These are phyloP conservation scores for Lasiodiplodia sp. DNA, from an alignment of 2,329 filamentous ascomycete species.

Conservation along the genomic window DNA sequence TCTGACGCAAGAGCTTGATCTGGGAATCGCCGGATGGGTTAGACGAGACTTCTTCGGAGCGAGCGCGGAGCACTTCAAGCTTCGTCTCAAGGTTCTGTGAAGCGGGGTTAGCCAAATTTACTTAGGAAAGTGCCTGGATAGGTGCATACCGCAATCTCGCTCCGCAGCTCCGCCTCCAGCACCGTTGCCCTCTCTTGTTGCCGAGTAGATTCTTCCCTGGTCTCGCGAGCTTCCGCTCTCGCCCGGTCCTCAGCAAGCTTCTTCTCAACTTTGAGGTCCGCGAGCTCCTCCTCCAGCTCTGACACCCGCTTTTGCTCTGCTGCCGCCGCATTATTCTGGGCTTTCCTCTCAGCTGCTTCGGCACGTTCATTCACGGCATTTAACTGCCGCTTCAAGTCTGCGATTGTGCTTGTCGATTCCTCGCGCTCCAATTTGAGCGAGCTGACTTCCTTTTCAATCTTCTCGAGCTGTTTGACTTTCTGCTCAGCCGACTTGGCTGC, in stretches of 20 bases:
- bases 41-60: constrained; percentile 88
- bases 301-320: constrained; percentile 65
- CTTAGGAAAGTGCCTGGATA: not conserved
- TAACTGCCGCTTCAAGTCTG: constrained; percentile 73
- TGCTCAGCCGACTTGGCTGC: constrained; percentile 64
- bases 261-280: constrained; percentile 75
- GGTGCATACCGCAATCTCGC: constrained; percentile 67
- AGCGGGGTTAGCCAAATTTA: constrained; percentile 36
- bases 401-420: constrained; percentile 69
- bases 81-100: constrained; percentile 81
- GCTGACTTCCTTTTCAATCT: constrained; percentile 65
- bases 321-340: constrained; percentile 72
- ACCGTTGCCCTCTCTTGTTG: constrained; percentile 74
- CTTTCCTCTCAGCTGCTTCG: constrained; percentile 71
- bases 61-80: constrained; percentile 82
- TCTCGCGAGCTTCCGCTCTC: constrained; percentile 72
- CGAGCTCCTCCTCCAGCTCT: constrained; percentile 70
- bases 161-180: constrained; percentile 78
- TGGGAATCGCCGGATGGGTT: constrained; percentile 82
- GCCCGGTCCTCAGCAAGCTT: constrained; percentile 75
- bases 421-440: constrained; percentile 68
- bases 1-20: constrained; percentile 87
- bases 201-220: constrained; percentile 75
- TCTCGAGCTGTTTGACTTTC: constrained; percentile 59
- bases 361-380: constrained; percentile 71